Base-by-base conservation (phyloP, 2,329 filamentous ascomycete species). In the Dactylellina sp. region DNA sequence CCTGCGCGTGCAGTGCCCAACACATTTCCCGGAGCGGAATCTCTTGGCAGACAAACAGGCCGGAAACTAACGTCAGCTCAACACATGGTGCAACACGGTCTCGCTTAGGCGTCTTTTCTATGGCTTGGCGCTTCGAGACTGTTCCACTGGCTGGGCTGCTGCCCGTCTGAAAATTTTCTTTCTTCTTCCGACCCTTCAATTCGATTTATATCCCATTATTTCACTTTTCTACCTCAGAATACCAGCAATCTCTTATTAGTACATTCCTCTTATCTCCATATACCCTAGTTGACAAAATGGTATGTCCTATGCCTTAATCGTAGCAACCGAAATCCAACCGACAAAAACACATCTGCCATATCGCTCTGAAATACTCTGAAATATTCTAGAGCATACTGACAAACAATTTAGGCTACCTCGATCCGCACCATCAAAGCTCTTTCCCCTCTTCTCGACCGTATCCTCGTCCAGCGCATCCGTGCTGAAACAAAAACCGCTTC, bases 381-480 rank as follows among this genome's bases (percentile, higher is more conserved):
- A n/a, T n/a, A n/a, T n/a, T n/a, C 28, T 32, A 4, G 28, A 32
- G 28, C 9, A 32, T 32, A 9, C 28, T 32, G 9, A 32, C 28
- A 32, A 32, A 9, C 4, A 32, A 5, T 32, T 32, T 5, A 89
- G 88, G 83, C 87, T 79, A 89, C 88, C 81, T 87, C 93, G 78
- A 88, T 98, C 85, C 95, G 94, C 83, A 96, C 91, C 82, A 93
- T 99, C 88, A 95, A 94, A 85, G 89, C 89, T 80, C 93, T 99
- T 80, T 91, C 90, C 74, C 95, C 95, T 76, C 93, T 99, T 79
- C 89, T 99, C 84, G 95, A 99, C 89, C 94, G 95, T 80, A 93
- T 99, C 79, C 90, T 99, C 77, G 92, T 99, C 79, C 95, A 99
- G 89, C 92, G 95, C 84, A 85, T 97, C 85, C 98, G 98, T 86